Evolutionary conservation across 2,329 filamentous ascomycete species (phyloP).

Genomic region (Sordariomycetes sp.): DNA sequence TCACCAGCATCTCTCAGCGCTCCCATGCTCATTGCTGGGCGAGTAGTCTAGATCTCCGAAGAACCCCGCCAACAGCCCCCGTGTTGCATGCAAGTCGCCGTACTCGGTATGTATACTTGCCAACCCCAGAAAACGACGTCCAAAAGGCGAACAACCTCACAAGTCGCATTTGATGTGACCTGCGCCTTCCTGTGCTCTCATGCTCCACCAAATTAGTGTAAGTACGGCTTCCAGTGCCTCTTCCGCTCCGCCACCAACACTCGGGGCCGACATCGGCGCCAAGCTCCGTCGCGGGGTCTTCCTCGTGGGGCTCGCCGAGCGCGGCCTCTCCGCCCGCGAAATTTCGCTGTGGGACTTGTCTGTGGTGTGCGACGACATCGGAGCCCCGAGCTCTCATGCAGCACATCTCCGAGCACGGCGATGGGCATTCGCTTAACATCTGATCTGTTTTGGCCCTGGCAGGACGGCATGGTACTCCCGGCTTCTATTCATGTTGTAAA

Average conservation of each 20-base stretch:
- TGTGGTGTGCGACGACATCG: neutral
- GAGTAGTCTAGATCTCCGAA: neutral
- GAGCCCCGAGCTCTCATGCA: neutral
- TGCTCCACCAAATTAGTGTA: no score
- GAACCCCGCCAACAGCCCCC: neutral
- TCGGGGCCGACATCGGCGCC: neutral
- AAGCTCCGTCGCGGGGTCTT: neutral
- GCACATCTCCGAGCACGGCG: neutral
- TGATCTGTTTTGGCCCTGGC: neutral
- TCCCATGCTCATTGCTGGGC: neutral
- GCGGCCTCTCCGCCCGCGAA: no score
- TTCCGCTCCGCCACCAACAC: no score
- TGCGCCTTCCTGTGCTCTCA: no score
- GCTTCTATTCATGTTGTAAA: neutral
- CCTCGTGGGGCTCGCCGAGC: neutral
- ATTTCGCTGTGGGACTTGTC: no score
- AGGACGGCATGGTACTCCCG: neutral
- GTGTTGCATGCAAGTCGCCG: neutral
- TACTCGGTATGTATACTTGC: no score
- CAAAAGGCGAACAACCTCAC: neutral
- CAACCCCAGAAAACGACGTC: neutral
- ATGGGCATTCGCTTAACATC: neutral
- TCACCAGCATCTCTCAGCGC: neutral
- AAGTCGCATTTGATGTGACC: no score
- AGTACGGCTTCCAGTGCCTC: no score